These are phyloP conservation scores for Trichoderma guizhouense DNA, from an alignment of 2,329 filamentous ascomycete species.

Conservation along the genomic window DNA sequence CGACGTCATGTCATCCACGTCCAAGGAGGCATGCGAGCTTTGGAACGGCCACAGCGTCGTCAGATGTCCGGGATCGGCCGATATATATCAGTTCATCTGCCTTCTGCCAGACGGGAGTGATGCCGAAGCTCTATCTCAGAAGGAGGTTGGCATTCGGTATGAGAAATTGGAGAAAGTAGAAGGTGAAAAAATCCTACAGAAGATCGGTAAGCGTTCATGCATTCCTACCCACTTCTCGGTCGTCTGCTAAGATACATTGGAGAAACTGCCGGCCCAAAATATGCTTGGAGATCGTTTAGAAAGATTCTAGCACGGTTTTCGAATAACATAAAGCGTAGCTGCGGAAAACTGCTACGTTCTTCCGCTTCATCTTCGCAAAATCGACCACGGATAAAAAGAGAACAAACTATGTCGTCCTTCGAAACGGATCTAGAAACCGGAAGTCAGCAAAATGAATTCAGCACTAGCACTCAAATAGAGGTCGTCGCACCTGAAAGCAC, in stretches of 20 bases:
- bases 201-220: not conserved
- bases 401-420: not conserved
- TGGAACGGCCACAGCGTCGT: conserved; percentile 41
- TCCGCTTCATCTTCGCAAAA: not conserved
- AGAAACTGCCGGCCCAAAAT: not conserved
- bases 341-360: not conserved
- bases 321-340: not conserved
- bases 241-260: not conserved
- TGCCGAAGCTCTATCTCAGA: not conserved
- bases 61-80: conserved; percentile 19
- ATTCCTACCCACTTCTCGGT: too few relatives aligned
- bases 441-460: not conserved
- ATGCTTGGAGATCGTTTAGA: not conserved
- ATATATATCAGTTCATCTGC: conserved; percentile 23
- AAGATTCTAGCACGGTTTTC: not conserved
- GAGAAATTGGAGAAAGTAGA: not conserved
- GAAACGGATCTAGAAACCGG: not conserved
- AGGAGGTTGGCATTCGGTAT: not conserved
- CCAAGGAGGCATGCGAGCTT: conserved; percentile 42
- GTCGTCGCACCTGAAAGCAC: too few relatives aligned
- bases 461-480: not conserved
- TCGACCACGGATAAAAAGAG: not conserved
- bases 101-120: not conserved
- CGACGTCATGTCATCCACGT: conserved; percentile 46
- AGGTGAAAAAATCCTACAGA: not conserved